Evolutionary conservation across 2,329 filamentous ascomycete species (phyloP), one percentile per base, ranked within the genome.

Genomic region (Xylaria sp.): DNA sequence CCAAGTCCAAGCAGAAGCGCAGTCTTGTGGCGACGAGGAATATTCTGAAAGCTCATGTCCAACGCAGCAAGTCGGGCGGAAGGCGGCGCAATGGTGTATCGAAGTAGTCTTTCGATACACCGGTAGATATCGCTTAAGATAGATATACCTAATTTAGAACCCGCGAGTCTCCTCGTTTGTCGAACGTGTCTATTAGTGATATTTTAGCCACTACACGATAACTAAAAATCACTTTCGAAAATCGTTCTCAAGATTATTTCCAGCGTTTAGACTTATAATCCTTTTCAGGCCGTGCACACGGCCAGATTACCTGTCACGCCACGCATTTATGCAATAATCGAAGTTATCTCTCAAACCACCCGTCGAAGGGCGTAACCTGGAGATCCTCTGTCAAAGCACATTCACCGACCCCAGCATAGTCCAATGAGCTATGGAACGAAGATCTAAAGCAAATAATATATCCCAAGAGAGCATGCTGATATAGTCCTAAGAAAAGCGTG

Each of bases 1-100:
- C 96, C 11, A 97, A 96, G 86, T 88, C 87, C 74, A 99, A 98
- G 86, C 92, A 96, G 77, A 97, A 97, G 90, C 88, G 94, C 77
- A 97, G 93, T 87, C 83, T 99, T 80, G 89, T 93, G 13, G 91
- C 97, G 82, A 94, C 93, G 72, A 89, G 88, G 77, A 93, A 91
- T 82, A 89, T 94, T 42, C 81, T 98, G 73, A 91, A 88, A 79
- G 92, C 90, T 2, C 95, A 98, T 81, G 87, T 95, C 33, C 90
- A 94, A 66, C 87, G 94, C 79, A 90, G 89, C 78, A 97, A 97
- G 84, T 89, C 89, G 69, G 95, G 94, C 62, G 95, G 95, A 6
- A 89, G 90, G 80, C 88, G 93, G 77, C 89, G 91, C 63, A 97
- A 97, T 79, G 83, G 81, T 4, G 46, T 38, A 46, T 57, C 64